These are phyloP conservation scores for Metschnikowia peoriensis DNA, from an alignment of 805 yeast species.

Conservation along the genomic window DNA sequence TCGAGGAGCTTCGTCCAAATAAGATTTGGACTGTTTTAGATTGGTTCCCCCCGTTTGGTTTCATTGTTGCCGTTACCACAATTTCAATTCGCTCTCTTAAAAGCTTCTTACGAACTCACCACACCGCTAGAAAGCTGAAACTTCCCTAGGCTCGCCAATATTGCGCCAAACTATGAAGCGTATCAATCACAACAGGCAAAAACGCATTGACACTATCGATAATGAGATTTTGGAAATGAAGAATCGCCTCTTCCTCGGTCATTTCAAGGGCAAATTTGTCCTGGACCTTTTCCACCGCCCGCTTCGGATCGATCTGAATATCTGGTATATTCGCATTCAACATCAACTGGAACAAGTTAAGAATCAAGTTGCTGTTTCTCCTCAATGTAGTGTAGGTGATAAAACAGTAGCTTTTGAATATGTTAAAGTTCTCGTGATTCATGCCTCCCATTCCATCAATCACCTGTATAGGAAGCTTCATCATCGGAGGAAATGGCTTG, in stretches of 20 bases:
- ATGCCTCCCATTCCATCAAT: constrained; percentile 98
- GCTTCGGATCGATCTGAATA: constrained; percentile 75
- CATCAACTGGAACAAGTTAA: constrained; percentile 92
- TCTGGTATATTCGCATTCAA: constrained; percentile 91
- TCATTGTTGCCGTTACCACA: constrained; percentile 10
- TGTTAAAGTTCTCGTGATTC: constrained; percentile 76
- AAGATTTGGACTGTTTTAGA: constrained; percentile 23
- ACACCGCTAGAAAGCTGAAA: background rate
- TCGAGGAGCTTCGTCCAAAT: constrained; percentile 31
- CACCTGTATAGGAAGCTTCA: constrained; percentile 95
- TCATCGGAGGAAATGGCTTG: constrained; percentile 96
- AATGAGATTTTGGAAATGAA: constrained; percentile 90
- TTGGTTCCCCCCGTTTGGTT: constrained; percentile 43
- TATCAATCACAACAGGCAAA: constrained; percentile 91
- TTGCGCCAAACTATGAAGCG: constrained; percentile 93
- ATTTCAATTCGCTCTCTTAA: constrained; percentile 5
- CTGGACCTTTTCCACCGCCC: constrained; percentile 86
- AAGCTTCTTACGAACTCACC: background rate
- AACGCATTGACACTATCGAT: constrained; percentile 93
- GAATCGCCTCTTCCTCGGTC: constrained; percentile 93
- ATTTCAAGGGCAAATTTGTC: constrained; percentile 92
- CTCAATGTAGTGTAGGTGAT: constrained; percentile 89
- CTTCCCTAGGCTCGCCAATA: constrained; percentile 83
- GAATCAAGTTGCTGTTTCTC: constrained; percentile 82
- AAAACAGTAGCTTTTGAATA: constrained; percentile 90